Evolutionary conservation across 495 filamentous ascomycete genomes (phyloP).

Genomic region (Hypoxylon subgilvum): DNA sequence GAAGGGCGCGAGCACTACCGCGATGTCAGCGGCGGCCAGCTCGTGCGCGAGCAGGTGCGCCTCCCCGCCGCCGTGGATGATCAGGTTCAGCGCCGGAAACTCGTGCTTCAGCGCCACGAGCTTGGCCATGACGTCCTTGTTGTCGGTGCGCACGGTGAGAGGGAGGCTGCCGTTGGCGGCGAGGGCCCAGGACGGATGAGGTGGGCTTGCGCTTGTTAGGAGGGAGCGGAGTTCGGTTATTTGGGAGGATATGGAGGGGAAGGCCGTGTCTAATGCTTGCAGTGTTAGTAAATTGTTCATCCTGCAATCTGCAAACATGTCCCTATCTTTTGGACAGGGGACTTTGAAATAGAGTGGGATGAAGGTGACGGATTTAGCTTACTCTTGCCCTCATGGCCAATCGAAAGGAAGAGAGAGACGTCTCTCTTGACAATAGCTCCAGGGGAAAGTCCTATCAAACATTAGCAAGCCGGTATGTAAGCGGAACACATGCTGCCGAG

Average conservation of each 20-base stretch:
- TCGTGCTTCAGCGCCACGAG: background rate
- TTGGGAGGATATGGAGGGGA: background rate
- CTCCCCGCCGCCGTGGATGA: slow-evolving; percentile 1
- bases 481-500: background rate
- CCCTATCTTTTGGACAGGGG: too few relatives aligned
- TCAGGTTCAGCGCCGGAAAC: background rate
- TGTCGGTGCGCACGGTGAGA: background rate
- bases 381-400: background rate
- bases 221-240: background rate
- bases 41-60: slow-evolving; percentile 41
- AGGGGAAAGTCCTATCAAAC: background rate
- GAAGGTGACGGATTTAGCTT: background rate
- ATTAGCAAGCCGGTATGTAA: background rate
- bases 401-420: background rate
- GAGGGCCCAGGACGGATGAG: background rate
- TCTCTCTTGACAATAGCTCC: background rate
- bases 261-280: background rate
- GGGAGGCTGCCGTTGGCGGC: background rate
- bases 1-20: slow-evolving; percentile 39
- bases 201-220: background rate
- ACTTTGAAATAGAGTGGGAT: too few relatives aligned
- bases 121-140: background rate
- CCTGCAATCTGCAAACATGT: too few relatives aligned
- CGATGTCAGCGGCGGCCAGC: slow-evolving; percentile 45
- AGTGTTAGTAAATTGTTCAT: background rate